phyloP scores from a whole-genome alignment of 805 yeast genomes.

The Blastobotrys terrestris region DNA sequence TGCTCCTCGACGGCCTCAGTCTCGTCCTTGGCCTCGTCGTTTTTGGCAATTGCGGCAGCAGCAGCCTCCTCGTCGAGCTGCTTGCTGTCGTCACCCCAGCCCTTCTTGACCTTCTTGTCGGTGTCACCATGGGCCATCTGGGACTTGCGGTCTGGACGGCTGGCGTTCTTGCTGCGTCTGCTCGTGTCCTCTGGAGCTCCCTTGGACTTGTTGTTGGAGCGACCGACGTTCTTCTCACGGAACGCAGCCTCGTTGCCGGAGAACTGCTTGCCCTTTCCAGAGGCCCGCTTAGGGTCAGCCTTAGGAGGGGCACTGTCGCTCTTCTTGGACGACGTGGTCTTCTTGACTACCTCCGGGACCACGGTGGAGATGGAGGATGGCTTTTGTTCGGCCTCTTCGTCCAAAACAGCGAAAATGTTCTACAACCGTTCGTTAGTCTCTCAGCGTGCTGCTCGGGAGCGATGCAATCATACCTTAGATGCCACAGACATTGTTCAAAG shows the following conservation, averaged over 20 bases:
- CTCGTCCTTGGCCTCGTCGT: constrained; percentile 33
- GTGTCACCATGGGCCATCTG: constrained; percentile 81
- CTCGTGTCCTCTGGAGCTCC: constrained; percentile 35
- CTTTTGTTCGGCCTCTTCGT: constrained; percentile 19
- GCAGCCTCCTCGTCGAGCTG: constrained; percentile 57
- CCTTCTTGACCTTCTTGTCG: constrained; percentile 73
- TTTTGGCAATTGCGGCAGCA: constrained; percentile 39
- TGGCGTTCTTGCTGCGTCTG: constrained; percentile 37
- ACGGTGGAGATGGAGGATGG: constrained; percentile 12
- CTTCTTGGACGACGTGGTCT: constrained; percentile 80
- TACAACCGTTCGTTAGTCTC: too few relatives aligned
- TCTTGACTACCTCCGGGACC: constrained; percentile 50
- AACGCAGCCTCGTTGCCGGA: constrained; percentile 83
- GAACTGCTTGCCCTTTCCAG: constrained; percentile 44
- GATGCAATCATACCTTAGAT: background rate
- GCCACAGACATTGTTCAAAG: background rate
- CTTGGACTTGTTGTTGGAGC: constrained; percentile 45
- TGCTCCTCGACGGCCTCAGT: constrained; percentile 41
- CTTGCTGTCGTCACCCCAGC: constrained; percentile 79
- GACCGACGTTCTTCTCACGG: constrained; percentile 68
- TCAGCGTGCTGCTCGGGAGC: background rate
- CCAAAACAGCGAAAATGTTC: constrained; percentile 22
- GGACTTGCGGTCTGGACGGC: constrained; percentile 69
- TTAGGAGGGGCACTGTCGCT: constrained; percentile 57
- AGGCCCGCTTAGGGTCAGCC: constrained; percentile 57